Base-by-base conservation (phyloP, 2,329 filamentous ascomycete genomes). In the Dryadomyces quercus-mongolicae region DNA sequence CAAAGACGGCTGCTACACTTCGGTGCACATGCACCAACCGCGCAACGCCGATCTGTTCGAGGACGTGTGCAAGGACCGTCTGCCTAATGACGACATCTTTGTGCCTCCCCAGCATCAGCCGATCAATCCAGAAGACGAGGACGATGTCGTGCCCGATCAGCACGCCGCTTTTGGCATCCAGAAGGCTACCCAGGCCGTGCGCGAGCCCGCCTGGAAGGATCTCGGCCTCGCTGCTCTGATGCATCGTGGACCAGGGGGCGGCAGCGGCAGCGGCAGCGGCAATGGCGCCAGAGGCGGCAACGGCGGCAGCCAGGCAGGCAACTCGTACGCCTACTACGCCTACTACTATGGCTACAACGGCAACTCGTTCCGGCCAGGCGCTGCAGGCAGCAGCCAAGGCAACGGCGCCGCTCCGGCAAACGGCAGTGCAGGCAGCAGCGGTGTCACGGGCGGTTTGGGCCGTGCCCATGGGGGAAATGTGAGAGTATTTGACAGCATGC, bases 81-180 rank as follows among this genome's bases (percentile, higher is more conserved):
- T 86, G 47, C 82, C 83, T n/a, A 73, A 77, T 57, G 88, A 93
- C 70, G 86, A 91, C 55, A 87, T 93, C 65, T 86, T 87, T 67
- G 85, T 94, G n/a, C 81, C 85, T 38, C 81, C 82, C 8, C 81
- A 88, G 58, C 81, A 90, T 65, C 86, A 89, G 66, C 88, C 88
- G 44, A 76, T 90, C 64, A 92, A 93, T 66, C 88, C 88, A 0
- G 88, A 93, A 68, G 88, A 93, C 66, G 87, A 93, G 69, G 88
- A 93, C 64, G 88, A 93, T 64, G 85, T 93, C 4, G 88, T 93
- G 5, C 88, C 88, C 0, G 87, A 93, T 67, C 88, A 93, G 70
- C 88, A 93, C 65, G 88, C 88, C 13, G 88, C 88, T 0, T 93
- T 93, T 66, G 88, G 88, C 43, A 93, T 94, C 62, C 82, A 88